Conservation (phyloP, 306 rosid species). For the Medicago truncatula region DNA sequence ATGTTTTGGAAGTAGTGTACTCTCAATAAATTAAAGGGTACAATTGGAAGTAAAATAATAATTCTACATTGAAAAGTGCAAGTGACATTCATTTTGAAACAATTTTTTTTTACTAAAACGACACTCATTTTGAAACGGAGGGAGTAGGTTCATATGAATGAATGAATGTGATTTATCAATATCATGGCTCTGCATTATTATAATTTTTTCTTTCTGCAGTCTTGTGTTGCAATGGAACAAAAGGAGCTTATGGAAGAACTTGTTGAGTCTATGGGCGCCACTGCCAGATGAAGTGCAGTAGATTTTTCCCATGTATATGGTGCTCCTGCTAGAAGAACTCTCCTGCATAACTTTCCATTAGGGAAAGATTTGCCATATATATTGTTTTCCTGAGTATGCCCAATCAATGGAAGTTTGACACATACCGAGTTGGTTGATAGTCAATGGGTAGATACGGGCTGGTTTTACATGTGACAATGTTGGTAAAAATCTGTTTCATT, state of each 20-base stretch:
- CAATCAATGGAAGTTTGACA: slow-evolving; percentile 6
- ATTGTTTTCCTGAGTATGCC: slow-evolving; percentile 28
- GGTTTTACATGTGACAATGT: slow-evolving; percentile 30
- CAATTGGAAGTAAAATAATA: no score
- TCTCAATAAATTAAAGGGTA: no score
- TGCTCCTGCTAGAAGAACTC: slow-evolving; percentile 61
- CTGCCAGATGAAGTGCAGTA: slow-evolving; percentile 54
- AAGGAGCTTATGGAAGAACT: slow-evolving; percentile 95
- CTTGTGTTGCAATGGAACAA: slow-evolving; percentile 80
- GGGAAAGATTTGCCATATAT: slow-evolving; percentile 34
- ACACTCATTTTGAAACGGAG: no score
- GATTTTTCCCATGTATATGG: slow-evolving; percentile 39
- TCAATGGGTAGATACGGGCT: slow-evolving; percentile 28
- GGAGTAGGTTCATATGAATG: slow-evolving; percentile 5
- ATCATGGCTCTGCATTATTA: slow-evolving; percentile 9
- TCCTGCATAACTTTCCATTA: slow-evolving; percentile 28
- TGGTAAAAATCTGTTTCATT: slow-evolving; percentile 23
- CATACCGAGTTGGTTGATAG: slow-evolving; percentile 38
- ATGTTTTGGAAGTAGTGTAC: no score
- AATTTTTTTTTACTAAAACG: no score
- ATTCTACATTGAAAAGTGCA: no score
- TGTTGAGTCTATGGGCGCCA: slow-evolving; percentile 69
- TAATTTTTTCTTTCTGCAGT: slow-evolving; percentile 52
- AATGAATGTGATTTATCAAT: slow-evolving; percentile 13
- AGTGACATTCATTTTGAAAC: no score